phyloP scores from a whole-genome alignment of 2,329 filamentous ascomycete species.

The Rhytidhysteron rufulum region DNA sequence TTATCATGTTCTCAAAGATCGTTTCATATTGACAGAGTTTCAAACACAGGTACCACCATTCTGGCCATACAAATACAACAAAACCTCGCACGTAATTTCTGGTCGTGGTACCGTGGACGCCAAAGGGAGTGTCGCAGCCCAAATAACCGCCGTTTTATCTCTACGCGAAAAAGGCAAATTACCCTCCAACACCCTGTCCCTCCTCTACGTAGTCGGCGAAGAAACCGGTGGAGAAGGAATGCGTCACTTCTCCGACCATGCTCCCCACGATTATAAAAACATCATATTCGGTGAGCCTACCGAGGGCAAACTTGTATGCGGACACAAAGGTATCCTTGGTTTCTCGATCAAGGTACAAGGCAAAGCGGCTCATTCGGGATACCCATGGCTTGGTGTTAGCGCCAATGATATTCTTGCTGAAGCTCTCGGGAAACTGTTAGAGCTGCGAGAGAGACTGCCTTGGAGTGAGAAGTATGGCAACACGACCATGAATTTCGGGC shows the following conservation, averaged over 20 bases:
- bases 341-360: slow-evolving; percentile 67
- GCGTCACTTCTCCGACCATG: slow-evolving; percentile 44
- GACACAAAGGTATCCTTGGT: slow-evolving; percentile 81
- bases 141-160: slow-evolving; percentile 64
- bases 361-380: slow-evolving; percentile 82
- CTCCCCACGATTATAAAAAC: slow-evolving; percentile 53
- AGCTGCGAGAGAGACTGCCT: slow-evolving; percentile 58
- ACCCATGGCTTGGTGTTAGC: slow-evolving; percentile 83
- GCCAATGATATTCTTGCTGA: slow-evolving; percentile 78
- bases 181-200: slow-evolving; percentile 42
- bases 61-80: slow-evolving; percentile 60
- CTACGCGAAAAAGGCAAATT: slow-evolving; percentile 41
- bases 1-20: neutral
- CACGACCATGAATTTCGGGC: slow-evolving; percentile 84
- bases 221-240: slow-evolving; percentile 81
- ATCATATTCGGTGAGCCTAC: slow-evolving; percentile 94
- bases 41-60: slow-evolving; percentile 58
- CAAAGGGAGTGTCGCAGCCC: slow-evolving; percentile 61
- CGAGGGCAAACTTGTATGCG: slow-evolving; percentile 78
- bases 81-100: slow-evolving; percentile 52
- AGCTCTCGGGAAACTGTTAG: slow-evolving; percentile 63
- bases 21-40: neutral
- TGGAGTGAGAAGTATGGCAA: slow-evolving; percentile 75
- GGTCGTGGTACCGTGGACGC: slow-evolving; percentile 70
- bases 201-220: slow-evolving; percentile 73